phyloP scores from a whole-genome alignment of 768 basidiomycete genomes.

The Suillus bovinus region DNA sequence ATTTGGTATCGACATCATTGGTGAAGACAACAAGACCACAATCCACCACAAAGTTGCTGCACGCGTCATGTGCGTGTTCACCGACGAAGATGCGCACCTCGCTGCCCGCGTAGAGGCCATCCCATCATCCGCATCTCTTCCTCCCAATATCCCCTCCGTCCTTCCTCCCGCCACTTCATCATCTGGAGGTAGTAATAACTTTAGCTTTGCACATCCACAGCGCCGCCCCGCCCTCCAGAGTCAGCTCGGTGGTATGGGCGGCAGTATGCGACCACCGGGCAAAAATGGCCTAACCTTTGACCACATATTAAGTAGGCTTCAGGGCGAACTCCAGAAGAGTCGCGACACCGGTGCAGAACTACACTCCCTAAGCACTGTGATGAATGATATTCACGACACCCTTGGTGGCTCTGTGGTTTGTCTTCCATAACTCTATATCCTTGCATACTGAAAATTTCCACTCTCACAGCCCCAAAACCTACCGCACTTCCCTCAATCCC shows the following conservation, averaged over 20 bases:
- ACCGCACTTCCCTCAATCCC: conserved; percentile 60
- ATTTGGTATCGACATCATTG: conserved; percentile 99
- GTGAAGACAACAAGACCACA: conserved; percentile 97
- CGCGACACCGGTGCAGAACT: conserved; percentile 91
- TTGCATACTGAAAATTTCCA: conserved; percentile 11
- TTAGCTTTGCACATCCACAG: conserved; percentile 46
- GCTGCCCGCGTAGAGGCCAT: conserved; percentile 72
- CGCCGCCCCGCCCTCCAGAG: conserved; percentile 59
- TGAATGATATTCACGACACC: conserved; percentile 92
- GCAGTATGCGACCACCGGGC: conserved; percentile 67
- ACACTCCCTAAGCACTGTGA: conserved; percentile 68
- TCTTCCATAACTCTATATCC: conserved; percentile 16
- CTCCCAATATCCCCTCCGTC: conserved; percentile 13
- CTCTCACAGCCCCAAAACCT: conserved; percentile 54
- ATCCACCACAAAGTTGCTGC: conserved; percentile 99
- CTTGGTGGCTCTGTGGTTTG: conserved; percentile 80
- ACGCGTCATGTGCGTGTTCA: conserved; percentile 86
- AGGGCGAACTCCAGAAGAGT: conserved; percentile 94
- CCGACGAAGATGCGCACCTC: conserved; percentile 78
- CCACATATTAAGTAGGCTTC: conserved; percentile 83
- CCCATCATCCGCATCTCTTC: conserved; percentile 40
- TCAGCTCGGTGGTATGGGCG: conserved; percentile 80
- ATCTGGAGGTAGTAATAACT: conserved; percentile 30
- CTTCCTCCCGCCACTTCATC: conserved; percentile 38
- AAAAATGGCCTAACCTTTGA: conserved; percentile 92